phyloP scores from a whole-genome alignment of 129 eudicot species.

The Tagetes patula region DNA sequence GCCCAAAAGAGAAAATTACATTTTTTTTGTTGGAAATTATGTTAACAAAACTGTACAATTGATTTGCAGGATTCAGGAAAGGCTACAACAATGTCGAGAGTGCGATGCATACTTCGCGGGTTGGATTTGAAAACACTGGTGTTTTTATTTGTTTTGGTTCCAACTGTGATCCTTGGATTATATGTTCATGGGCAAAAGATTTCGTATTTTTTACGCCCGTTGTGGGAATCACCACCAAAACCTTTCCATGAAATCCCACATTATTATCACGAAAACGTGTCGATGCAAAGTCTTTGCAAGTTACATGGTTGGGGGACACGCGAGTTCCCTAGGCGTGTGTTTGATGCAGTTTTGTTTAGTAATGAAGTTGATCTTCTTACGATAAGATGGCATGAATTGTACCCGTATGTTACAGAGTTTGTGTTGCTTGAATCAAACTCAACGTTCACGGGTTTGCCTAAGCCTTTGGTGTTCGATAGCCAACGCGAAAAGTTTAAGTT shows the following conservation, averaged over 20 bases:
- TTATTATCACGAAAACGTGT: slow-evolving; percentile 78
- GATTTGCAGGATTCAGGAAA: slow-evolving; percentile 60
- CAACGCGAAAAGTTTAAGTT: slow-evolving; percentile 64
- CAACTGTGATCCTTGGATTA: slow-evolving; percentile 45
- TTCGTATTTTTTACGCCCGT: slow-evolving; percentile 77
- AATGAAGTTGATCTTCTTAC: slow-evolving; percentile 87
- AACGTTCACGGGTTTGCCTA: slow-evolving; percentile 76
- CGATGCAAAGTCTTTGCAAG: slow-evolving; percentile 81
- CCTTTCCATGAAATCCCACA: slow-evolving; percentile 81
- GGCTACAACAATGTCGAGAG: slow-evolving; percentile 53
- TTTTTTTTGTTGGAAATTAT: background rate
- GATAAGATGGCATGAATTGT: slow-evolving; percentile 75
- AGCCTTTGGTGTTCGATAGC: slow-evolving; percentile 58
- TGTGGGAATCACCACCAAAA: slow-evolving; percentile 90
- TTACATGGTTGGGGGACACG: slow-evolving; percentile 91
- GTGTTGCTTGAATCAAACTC: slow-evolving; percentile 95
- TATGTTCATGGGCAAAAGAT: slow-evolving; percentile 78
- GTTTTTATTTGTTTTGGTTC: slow-evolving; percentile 56
- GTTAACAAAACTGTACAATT: slow-evolving; percentile 1
- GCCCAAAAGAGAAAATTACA: background rate
- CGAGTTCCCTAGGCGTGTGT: slow-evolving; percentile 84
- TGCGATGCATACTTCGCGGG: slow-evolving; percentile 70
- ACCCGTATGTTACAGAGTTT: slow-evolving; percentile 81
- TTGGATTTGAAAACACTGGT: slow-evolving; percentile 60
- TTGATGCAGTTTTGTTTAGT: slow-evolving; percentile 85